Conservation (phyloP, 2,329 filamentous ascomycete genomes). For the Calonectria crousiana region DNA sequence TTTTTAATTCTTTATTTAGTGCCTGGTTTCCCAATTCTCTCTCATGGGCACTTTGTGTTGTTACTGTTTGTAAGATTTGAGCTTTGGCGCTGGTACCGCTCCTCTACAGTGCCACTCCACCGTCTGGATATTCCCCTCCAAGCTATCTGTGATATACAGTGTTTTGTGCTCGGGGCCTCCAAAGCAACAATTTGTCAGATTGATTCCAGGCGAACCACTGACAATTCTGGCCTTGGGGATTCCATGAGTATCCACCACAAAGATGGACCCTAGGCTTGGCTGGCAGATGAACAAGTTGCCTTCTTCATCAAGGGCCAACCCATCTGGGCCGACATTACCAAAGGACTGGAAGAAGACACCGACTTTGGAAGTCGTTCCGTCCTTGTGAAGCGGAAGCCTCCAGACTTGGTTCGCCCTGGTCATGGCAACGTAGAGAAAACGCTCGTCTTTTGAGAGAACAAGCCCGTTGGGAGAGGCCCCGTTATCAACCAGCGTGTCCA, state of each 20-base stretch:
- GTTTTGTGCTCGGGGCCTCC: conserved; percentile 52
- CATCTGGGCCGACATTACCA: conserved; percentile 55
- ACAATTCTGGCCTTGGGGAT: conserved; percentile 53
- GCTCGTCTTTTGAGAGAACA: conserved; percentile 53
- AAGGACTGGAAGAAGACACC: conserved; percentile 56
- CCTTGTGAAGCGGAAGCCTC: conserved; percentile 52
- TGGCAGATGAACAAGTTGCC: conserved; percentile 52
- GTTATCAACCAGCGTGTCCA: conserved; percentile 53
- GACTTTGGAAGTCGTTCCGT: conserved; percentile 53
- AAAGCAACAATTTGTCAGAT: conserved; percentile 57
- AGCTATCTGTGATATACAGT: conserved; percentile 55
- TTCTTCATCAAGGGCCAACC: conserved; percentile 54
- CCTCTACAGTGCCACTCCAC: conserved; percentile 50
- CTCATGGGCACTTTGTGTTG: background rate
- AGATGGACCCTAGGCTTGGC: conserved; percentile 51
- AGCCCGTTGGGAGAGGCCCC: conserved; percentile 55
- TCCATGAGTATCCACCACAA: conserved; percentile 53
- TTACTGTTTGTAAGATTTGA: background rate
- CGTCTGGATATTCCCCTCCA: conserved; percentile 51
- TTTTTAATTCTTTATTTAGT: background rate
- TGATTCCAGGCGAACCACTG: conserved; percentile 47
- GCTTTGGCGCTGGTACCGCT: conserved; percentile 25
- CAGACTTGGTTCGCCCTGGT: conserved; percentile 56
- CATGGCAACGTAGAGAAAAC: conserved; percentile 55
- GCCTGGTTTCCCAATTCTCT: no score